Evolutionary conservation across 345 rosid genomes (phyloP), one percentile per base, ranked within the genome.

Genomic region (Linum tenue): DNA sequence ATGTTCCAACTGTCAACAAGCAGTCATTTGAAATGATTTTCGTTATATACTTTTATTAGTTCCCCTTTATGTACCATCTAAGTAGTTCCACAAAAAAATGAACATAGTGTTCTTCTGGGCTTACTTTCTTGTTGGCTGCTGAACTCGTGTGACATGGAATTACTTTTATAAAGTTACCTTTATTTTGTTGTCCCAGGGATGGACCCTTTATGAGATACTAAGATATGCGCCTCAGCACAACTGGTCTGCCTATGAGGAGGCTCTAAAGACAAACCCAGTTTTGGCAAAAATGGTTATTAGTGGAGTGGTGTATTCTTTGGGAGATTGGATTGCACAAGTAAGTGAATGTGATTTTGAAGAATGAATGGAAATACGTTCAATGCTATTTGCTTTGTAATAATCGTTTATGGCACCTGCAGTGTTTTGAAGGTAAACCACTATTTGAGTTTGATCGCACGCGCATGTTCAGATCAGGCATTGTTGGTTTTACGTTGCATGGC

Each of bases 321-420:
- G 99, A 56, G 99, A 92, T 72, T 92, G 99, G 99, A 88, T 92
- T 63, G 98, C 98, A 17, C 98, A 89, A 95, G 96, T 87, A 57
- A 43, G 79, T 67, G 42, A 15, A 42, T 72, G n/a, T 39, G 63
- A 6, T 17, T 7, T 9, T 7, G 9, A 9, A 15, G 3, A 9
- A 48, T 9, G 2, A 15, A 15, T 48, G 53, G 53, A 12, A 48
- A 48, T 48, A 48, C 14, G 2, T 48, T 0, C 7, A 48, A 10
- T 15, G 53, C 15, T 48, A 48, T 48, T 2, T 48, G 11, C 9
- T 3, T 3, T 48, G 53, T 48, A 6, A 48, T 16, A 3, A 17
- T 57, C 48, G 7, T 64, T 66, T 64, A 38, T 39, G 44, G 10
- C 41, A 39, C 55, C 55, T 63, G 44, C 72, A 92, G 98, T 90